Base-by-base conservation (phyloP, 2,329 filamentous ascomycete species). In the Blastomyces gilchristii region DNA sequence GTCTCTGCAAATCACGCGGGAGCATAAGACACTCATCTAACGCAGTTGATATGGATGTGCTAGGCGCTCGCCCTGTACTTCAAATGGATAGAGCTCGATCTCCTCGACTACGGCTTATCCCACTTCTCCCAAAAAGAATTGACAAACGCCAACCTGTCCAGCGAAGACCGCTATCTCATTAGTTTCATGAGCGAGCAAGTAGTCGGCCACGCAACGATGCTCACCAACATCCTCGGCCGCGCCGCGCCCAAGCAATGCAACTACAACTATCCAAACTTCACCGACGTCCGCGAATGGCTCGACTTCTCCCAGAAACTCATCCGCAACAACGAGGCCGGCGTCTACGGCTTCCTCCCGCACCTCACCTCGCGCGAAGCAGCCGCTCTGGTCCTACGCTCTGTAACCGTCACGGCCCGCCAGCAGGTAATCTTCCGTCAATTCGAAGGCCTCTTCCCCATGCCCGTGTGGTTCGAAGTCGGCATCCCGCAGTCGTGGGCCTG, bases 221-320 rank as follows among this genome's bases (percentile, higher is more conserved):
- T 95, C 45, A 85, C 82, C 71, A 91, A 92, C 77, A 89, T 94
- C 76, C 84, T 94, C 1, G 90, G 90, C 11, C 74, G 80, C 0
- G 74, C 84, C 64, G 87, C 90, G 0, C 88, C 89, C 0, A 80
- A 81, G 61, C 87, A 91, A 72, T 94, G 90, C 78, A 86, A 82
- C 0, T 95, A 95, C 79, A 85, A 91, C 77, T 94, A 94, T 72
- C 90, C 90, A 0, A 12, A 12, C 25, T 89, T 85, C 71, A 83
- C 78, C 62, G 91, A 84, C 41, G 85, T 93, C 0, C 83, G 81
- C 62, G 89, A 94, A 74, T 93, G 85, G 71, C 80, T 94, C 69
- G 90, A 94, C 78, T 94, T 94, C 77, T 87, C 84, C 74, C 89
- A 93, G 76, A 91, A 91, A 75, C 77, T 94, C n/a, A 94, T 90